These are phyloP conservation scores for Trichoderma parareesei DNA, from an alignment of 495 filamentous ascomycete species.

Conservation along the genomic window DNA sequence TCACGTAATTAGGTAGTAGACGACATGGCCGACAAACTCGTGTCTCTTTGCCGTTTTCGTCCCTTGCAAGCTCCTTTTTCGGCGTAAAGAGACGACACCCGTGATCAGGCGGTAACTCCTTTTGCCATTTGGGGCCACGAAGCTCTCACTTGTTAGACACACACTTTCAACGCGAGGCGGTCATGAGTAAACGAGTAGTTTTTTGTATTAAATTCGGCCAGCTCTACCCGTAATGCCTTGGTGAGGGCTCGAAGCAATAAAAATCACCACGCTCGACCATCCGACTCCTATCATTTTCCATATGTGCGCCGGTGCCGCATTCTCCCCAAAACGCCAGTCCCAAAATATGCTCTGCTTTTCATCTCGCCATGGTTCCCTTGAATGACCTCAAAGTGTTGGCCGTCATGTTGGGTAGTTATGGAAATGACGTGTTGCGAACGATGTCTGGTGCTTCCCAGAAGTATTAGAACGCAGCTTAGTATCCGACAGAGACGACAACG, in stretches of 20 bases:
- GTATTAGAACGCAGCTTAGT: neutral
- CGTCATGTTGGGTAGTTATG: neutral
- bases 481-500: constrained; percentile 33
- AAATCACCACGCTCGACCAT: neutral
- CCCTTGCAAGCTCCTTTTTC: neutral
- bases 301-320: neutral
- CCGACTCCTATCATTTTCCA: neutral
- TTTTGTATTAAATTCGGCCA: neutral
- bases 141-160: no score
- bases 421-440: neutral
- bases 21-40: neutral
- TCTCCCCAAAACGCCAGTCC: neutral
- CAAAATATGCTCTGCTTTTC: neutral
- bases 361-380: neutral
- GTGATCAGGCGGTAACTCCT: neutral
- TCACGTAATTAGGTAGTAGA: neutral
- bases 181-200: neutral
- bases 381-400: neutral
- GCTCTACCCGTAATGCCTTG: neutral
- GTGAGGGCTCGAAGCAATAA: neutral
- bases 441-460: neutral
- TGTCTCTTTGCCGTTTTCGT: neutral
- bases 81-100: neutral
- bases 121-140: no score
- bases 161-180: neutral